A percentile compares a stretch with the other conserved stretches of the same genome.
Evolutionary conservation across 306 rosid species (phyloP).

Genomic region (Prunus mira): DNA sequence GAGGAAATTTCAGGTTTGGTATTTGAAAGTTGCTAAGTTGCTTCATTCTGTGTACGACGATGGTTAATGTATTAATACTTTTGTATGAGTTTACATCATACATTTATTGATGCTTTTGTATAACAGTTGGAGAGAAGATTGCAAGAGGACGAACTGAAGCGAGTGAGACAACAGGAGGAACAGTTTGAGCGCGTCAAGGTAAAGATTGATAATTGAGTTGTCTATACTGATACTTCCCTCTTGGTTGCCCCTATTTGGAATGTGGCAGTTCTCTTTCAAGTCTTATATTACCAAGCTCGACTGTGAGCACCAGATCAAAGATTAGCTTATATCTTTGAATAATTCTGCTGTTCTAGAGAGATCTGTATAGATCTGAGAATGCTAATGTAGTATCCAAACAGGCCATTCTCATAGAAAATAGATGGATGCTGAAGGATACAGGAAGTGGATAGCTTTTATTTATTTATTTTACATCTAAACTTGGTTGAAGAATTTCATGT

Average conservation of each 20-base stretch:
- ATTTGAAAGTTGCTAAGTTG: constrained; percentile 23
- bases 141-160: constrained; percentile 90
- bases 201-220: constrained; percentile 18
- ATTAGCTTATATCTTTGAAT: too few species aligned
- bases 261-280: background rate
- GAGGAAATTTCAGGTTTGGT: constrained; percentile 77
- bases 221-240: background rate
- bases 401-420: background rate
- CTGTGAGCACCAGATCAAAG: too few species aligned
- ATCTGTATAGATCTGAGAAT: too few species aligned
- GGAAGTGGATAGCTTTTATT: too few species aligned
- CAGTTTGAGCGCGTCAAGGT: constrained; percentile 91
- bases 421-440: too few species aligned
- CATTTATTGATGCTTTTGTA: constrained; percentile 21
- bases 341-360: too few species aligned
- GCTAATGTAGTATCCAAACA: too few species aligned
- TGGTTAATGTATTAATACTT: constrained; percentile 11
- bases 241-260: background rate
- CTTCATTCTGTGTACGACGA: constrained; percentile 11
- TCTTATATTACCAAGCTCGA: background rate
- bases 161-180: constrained; percentile 95
- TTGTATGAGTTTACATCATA: constrained; percentile 1
- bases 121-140: constrained; percentile 90
- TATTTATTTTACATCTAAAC: too few species aligned
- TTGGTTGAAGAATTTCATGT: constrained; percentile 7